Evolutionary conservation across 108 stramenopile species (phyloP).

Genomic region (Craspedostauros australis): DNA sequence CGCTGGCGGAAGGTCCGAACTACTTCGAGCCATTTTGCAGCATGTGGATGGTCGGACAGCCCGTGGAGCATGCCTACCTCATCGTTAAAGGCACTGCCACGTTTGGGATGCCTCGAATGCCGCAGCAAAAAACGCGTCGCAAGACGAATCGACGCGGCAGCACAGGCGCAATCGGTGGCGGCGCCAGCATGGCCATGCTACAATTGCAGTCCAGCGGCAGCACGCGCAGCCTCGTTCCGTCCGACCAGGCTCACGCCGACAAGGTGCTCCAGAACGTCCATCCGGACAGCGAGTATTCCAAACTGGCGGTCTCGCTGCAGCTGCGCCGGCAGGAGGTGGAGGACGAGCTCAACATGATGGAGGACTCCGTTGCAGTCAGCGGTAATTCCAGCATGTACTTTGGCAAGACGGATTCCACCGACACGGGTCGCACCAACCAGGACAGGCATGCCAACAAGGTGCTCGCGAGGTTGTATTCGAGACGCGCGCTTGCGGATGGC

Average conservation of each 20-base stretch:
- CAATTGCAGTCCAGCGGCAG: constrained; percentile 10
- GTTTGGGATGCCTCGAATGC: constrained; percentile 29
- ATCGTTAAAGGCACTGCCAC: constrained; percentile 59
- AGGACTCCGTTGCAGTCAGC: neutral
- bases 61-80: constrained; percentile 57
- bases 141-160: constrained; percentile 8
- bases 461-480: constrained; percentile 49
- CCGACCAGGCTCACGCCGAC: constrained; percentile 2
- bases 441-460: constrained; percentile 70
- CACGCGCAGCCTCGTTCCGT: neutral
- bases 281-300: constrained; percentile 19
- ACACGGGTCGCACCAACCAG: constrained; percentile 12
- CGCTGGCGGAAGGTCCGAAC: constrained; percentile 51
- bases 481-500: constrained; percentile 50
- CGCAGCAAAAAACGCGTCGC: neutral
- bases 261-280: constrained; percentile 14
- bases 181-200: constrained; percentile 1
- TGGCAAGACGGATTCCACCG: constrained; percentile 1
- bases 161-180: constrained; percentile 5
- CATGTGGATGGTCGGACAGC: constrained; percentile 51
- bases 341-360: constrained; percentile 11
- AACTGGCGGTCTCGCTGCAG: constrained; percentile 22
- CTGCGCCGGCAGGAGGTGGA: constrained; percentile 30
- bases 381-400: neutral
- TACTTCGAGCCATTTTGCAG: constrained; percentile 34